phyloP scores from a whole-genome alignment of 768 basidiomycete genomes.

The Chalciporus chontae region DNA sequence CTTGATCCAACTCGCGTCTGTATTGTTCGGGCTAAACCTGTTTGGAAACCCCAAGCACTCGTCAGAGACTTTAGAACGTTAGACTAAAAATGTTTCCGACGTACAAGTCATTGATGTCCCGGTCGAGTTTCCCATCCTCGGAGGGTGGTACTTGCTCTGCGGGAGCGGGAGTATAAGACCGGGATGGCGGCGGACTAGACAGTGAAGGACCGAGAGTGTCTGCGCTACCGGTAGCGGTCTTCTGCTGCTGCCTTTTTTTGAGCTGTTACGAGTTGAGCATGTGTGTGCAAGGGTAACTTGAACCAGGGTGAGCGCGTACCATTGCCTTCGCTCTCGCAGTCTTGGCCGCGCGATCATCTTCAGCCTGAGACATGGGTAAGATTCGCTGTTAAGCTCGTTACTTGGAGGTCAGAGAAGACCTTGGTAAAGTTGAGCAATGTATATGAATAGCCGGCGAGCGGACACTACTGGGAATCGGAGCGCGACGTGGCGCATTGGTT shows the following conservation, averaged over 20 bases:
- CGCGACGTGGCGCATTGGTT: conserved; percentile 6
- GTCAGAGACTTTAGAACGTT: not conserved
- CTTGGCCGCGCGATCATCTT: conserved; percentile 75
- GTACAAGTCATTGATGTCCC: conserved; percentile 63
- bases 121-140: conserved; percentile 41
- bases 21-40: conserved; percentile 45
- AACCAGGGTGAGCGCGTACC: conserved; percentile 40
- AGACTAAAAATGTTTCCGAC: conserved; percentile 30
- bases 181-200: conserved; percentile 44
- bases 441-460: conserved; percentile 1
- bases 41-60: conserved; percentile 13
- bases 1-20: conserved; percentile 54
- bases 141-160: conserved; percentile 33
- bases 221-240: conserved; percentile 36
- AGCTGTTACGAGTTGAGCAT: conserved; percentile 42
- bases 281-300: not conserved
- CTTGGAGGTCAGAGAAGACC: conserved; percentile 5
- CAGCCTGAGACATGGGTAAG: conserved; percentile 39
- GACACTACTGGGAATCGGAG: not conserved
- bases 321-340: conserved; percentile 81
- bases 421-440: not conserved
- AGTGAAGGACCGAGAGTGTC: conserved; percentile 33
- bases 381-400: conserved; percentile 4
- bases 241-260: conserved; percentile 79
- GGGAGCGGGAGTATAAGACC: conserved; percentile 51